A percentile compares a stretch with the other conserved stretches of the same genome.
phyloP scores from a whole-genome alignment of 2,329 filamentous ascomycete species.

The Coniochaeta sp. region DNA sequence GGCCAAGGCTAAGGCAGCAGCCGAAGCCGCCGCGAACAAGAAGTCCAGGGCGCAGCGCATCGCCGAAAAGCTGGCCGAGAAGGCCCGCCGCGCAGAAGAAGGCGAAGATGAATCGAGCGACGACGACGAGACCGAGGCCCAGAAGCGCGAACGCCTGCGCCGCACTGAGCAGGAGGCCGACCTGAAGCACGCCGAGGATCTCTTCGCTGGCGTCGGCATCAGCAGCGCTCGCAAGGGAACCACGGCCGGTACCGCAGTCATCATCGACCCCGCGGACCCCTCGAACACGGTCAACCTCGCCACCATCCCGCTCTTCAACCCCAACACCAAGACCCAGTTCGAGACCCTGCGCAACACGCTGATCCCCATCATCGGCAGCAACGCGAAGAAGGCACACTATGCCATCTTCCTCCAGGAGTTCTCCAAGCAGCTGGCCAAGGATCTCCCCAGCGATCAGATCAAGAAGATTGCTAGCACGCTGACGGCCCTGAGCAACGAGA shows the following conservation, averaged over 20 bases:
- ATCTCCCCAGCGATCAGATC: constrained; percentile 85
- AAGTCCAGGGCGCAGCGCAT: constrained; percentile 84
- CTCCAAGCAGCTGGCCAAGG: constrained; percentile 76
- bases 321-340: constrained; percentile 81
- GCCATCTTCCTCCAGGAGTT: constrained; percentile 87
- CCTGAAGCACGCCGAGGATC: constrained; percentile 80
- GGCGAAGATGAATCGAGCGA: constrained; percentile 55
- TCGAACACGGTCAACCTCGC: constrained; percentile 75
- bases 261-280: constrained; percentile 67
- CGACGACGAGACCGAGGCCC: constrained; percentile 61
- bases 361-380: constrained; percentile 66
- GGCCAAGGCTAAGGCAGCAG: constrained; percentile 82
- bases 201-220: constrained; percentile 74
- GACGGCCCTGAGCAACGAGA: constrained; percentile 92
- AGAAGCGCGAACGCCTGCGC: constrained; percentile 66
- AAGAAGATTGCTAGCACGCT: constrained; percentile 88
- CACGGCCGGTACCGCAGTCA: constrained; percentile 56
- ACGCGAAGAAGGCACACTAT: constrained; percentile 87
- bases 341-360: constrained; percentile 69
- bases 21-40: constrained; percentile 80
- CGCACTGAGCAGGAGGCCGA: constrained; percentile 82
- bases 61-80: constrained; percentile 64
- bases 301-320: constrained; percentile 78
- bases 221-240: constrained; percentile 66
- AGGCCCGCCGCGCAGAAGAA: constrained; percentile 43